These are phyloP conservation scores for Pulveroboletus sp. DNA, from an alignment of 768 basidiomycete genomes.

Conservation along the genomic window DNA sequence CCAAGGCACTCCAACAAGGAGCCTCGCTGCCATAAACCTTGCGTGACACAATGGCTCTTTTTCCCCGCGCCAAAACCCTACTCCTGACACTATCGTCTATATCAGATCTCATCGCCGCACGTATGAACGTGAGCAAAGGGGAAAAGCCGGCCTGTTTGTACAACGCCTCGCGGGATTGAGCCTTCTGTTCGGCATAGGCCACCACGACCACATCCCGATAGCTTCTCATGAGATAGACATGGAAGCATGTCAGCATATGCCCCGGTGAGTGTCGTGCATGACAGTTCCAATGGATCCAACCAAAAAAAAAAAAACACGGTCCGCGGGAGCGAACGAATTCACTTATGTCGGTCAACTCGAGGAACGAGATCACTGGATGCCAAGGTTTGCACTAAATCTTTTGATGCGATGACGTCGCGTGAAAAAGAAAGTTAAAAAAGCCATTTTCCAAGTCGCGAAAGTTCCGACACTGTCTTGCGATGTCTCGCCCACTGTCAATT, in stretches of 20 bases:
- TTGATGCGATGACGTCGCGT: not conserved
- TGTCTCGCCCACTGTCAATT: constrained; percentile 3
- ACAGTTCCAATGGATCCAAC: constrained; percentile 1
- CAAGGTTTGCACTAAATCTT: not conserved
- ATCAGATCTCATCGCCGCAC: not conserved
- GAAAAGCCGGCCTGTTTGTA: constrained; percentile 1
- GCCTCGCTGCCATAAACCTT: no score
- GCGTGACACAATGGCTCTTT: not conserved
- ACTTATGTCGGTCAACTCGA: not conserved
- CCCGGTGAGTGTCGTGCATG: not conserved
- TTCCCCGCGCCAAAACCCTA: not conserved
- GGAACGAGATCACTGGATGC: not conserved
- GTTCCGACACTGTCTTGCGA: not conserved
- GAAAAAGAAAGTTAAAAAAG: not conserved
- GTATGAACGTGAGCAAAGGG: not conserved
- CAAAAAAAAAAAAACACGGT: not conserved
- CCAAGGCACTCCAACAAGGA: no score
- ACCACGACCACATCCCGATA: not conserved
- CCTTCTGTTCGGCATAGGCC: not conserved
- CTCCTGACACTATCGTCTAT: not conserved
- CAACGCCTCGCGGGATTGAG: constrained; percentile 1
- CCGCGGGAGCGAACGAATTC: not conserved
- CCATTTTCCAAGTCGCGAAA: constrained; percentile 1
- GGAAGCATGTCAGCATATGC: not conserved
- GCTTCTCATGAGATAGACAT: constrained; percentile 1